Evolutionary conservation across 352 stramenopile genomes (phyloP).

Genomic region (Globisporangium orthogonon): DNA sequence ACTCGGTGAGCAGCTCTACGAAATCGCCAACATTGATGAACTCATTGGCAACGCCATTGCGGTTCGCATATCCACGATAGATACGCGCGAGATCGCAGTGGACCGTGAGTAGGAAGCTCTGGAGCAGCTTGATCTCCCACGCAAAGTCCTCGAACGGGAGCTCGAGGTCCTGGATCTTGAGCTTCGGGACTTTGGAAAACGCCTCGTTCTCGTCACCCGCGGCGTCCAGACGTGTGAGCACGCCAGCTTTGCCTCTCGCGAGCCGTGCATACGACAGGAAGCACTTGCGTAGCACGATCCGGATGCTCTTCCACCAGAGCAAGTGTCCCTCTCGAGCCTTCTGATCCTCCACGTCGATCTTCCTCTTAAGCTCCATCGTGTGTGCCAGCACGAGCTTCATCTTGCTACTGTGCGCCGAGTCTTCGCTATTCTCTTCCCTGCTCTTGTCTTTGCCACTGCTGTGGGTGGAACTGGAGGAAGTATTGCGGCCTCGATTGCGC

Average conservation of each 20-base stretch:
- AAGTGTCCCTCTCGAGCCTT: slow-evolving; percentile 57
- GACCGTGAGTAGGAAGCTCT: slow-evolving; percentile 60
- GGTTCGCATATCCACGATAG: slow-evolving; percentile 59
- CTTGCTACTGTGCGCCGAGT: slow-evolving; percentile 33
- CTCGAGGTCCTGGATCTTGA: slow-evolving; percentile 43
- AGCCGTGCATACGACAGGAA: slow-evolving; percentile 67
- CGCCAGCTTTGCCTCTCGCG: slow-evolving; percentile 51
- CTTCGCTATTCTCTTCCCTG: slow-evolving; percentile 8
- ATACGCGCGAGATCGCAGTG: slow-evolving; percentile 72
- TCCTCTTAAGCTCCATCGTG: slow-evolving; percentile 65
- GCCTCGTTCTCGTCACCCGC: slow-evolving; percentile 50
- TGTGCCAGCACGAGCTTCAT: slow-evolving; percentile 71
- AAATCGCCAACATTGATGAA: slow-evolving; percentile 53
- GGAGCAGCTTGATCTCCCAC: slow-evolving; percentile 69
- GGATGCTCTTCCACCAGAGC: slow-evolving; percentile 61
- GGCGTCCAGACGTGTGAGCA: slow-evolving; percentile 45
- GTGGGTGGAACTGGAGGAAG: no score
- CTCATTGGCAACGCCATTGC: slow-evolving; percentile 25
- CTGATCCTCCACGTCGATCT: slow-evolving; percentile 47
- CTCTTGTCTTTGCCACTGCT: not conserved
- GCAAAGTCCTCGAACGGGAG: slow-evolving; percentile 56
- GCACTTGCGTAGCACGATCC: slow-evolving; percentile 74
- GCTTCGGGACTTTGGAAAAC: slow-evolving; percentile 44
- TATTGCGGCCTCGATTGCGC: not conserved
- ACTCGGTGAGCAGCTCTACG: slow-evolving; percentile 54